Evolutionary conservation across 176 grass and related monocot genomes (phyloP).

Genomic region (Aegilops bicornis): DNA sequence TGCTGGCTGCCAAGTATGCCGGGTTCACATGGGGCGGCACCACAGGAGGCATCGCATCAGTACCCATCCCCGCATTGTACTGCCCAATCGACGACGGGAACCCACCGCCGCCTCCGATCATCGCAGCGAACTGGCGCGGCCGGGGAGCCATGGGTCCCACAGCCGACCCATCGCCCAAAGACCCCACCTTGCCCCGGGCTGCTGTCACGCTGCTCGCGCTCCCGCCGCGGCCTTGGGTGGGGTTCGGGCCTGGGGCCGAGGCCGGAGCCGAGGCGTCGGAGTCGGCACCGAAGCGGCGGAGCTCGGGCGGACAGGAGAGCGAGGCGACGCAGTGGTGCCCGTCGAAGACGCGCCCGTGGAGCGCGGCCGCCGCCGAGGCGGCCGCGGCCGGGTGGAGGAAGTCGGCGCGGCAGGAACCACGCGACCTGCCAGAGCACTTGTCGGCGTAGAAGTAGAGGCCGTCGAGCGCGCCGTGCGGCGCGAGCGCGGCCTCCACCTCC

Average conservation of each 20-base stretch:
- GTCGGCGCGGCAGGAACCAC: slow-evolving; percentile 49
- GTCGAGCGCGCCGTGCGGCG: slow-evolving; percentile 40
- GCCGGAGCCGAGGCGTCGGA: neutral
- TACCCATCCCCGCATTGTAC: slow-evolving; percentile 2
- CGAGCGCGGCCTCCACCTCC: slow-evolving; percentile 58
- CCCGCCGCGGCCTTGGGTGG: neutral
- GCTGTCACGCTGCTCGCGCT: neutral
- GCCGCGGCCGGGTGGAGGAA: slow-evolving; percentile 32
- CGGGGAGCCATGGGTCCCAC: neutral
- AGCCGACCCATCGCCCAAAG: slow-evolving; percentile 20
- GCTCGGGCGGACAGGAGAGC: slow-evolving; percentile 16
- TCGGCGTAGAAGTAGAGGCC: slow-evolving; percentile 54
- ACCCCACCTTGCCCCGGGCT: slow-evolving; percentile 23
- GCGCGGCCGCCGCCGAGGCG: slow-evolving; percentile 28
- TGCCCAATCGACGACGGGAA: slow-evolving; percentile 13
- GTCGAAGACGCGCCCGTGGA: slow-evolving; percentile 51
- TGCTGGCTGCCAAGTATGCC: slow-evolving; percentile 38
- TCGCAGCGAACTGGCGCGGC: neutral
- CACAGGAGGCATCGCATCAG: slow-evolving; percentile 22
- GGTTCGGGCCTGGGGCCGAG: neutral
- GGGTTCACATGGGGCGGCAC: slow-evolving; percentile 48
- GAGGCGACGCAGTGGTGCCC: slow-evolving; percentile 50
- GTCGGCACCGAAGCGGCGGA: neutral
- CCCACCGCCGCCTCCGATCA: neutral
- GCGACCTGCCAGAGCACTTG: slow-evolving; percentile 46